Evolutionary conservation across 306 rosid species (phyloP).

Genomic region (Castanea crenata): DNA sequence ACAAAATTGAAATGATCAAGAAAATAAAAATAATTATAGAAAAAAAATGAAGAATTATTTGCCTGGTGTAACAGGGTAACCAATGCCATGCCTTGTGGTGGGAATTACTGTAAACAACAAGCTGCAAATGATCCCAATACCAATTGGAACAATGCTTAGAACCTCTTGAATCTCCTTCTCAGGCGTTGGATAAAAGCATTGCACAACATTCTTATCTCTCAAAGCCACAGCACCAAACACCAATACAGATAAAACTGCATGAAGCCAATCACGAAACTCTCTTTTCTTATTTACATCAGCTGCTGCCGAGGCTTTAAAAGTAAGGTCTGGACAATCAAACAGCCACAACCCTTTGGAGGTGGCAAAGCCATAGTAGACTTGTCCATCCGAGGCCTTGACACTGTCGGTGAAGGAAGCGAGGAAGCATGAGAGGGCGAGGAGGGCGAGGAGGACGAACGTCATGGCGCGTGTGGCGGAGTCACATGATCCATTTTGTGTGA

Average conservation of each 20-base stretch:
- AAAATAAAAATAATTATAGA: background rate
- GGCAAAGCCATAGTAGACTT: slow-evolving; percentile 61
- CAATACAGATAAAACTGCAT: slow-evolving; percentile 45
- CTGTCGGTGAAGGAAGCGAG: slow-evolving; percentile 61
- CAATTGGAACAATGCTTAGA: slow-evolving; percentile 57
- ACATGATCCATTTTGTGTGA: slow-evolving; percentile 64
- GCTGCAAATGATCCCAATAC: slow-evolving; percentile 50
- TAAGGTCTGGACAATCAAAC: slow-evolving; percentile 38
- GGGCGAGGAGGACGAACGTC: slow-evolving; percentile 31
- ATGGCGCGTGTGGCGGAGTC: slow-evolving; percentile 50
- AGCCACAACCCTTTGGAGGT: slow-evolving; percentile 55
- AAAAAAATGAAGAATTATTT: slow-evolving; percentile 1
- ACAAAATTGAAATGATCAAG: too few species aligned
- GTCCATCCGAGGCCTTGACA: slow-evolving; percentile 41
- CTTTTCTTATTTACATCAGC: slow-evolving; percentile 34
- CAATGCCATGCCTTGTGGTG: slow-evolving; percentile 69
- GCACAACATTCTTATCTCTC: slow-evolving; percentile 51
- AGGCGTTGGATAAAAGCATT: slow-evolving; percentile 57
- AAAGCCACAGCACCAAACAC: slow-evolving; percentile 60
- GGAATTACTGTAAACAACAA: slow-evolving; percentile 61
- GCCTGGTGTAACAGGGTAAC: slow-evolving; percentile 49
- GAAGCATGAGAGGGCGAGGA: slow-evolving; percentile 52
- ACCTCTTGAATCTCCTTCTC: slow-evolving; percentile 37
- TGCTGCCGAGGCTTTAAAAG: slow-evolving; percentile 33
- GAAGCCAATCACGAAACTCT: slow-evolving; percentile 43